Evolutionary conservation across 768 basidiomycete species (phyloP).

Genomic region (Hysterangium stoloniferum): DNA sequence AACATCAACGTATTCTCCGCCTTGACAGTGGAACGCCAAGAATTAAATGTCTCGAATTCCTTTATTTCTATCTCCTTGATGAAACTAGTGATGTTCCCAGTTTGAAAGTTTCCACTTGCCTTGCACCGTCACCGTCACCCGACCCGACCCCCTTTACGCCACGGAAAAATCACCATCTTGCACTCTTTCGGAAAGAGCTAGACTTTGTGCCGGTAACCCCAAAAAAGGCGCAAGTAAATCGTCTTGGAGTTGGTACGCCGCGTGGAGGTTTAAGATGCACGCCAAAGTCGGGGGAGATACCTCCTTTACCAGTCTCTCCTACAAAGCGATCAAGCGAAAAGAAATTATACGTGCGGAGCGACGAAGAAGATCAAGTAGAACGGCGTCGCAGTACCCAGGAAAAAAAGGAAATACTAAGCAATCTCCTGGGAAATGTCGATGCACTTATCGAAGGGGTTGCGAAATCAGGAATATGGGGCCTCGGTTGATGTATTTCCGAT

Average conservation of each 20-base stretch:
- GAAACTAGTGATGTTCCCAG: conserved; percentile 39
- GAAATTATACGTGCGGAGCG: neutral
- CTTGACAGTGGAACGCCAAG: too few species aligned
- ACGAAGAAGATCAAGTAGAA: neutral
- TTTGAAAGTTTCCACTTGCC: conserved; percentile 16
- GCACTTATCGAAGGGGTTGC: conserved; percentile 81
- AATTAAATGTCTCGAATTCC: conserved; percentile 93
- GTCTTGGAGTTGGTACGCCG: conserved; percentile 25
- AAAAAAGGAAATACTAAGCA: conserved; percentile 73
- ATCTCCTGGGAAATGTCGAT: conserved; percentile 87
- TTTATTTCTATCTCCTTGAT: conserved; percentile 91
- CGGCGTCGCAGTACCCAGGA: conserved; percentile 59
- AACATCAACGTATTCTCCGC: neutral
- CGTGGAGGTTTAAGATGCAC: conserved; percentile 12
- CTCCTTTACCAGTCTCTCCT: neutral
- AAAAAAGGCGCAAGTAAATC: conserved; percentile 37
- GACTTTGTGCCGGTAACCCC: conserved; percentile 72
- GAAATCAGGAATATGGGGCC: conserved; percentile 82
- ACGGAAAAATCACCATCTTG: conserved; percentile 29
- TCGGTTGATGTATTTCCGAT: too few species aligned
- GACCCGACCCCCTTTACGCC: conserved; percentile 25
- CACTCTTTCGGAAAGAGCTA: conserved; percentile 63
- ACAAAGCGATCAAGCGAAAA: neutral
- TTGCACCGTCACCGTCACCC: conserved; percentile 24
- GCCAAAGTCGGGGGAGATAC: conserved; percentile 13